Conservation (phyloP, 2,329 filamentous ascomycete species). For the Cercospora zeina region DNA sequence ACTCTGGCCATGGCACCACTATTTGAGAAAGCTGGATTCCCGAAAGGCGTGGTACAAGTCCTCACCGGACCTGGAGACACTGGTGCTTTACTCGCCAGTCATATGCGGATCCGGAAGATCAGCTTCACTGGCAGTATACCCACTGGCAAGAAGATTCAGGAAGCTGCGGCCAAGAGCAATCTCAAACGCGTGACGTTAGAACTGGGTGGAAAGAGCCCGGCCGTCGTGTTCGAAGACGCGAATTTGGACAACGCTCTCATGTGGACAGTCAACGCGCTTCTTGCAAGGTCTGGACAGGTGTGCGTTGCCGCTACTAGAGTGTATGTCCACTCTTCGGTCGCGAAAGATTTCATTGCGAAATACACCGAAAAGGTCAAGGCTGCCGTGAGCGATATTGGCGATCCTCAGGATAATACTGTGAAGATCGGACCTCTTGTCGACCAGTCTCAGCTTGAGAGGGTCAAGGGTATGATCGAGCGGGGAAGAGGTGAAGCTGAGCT, state of each 20-base stretch:
- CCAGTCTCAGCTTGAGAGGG: constrained; percentile 55
- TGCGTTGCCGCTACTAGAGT: constrained; percentile 56
- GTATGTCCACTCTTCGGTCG: constrained; percentile 58
- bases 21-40: constrained; percentile 55
- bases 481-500: constrained; percentile 26
- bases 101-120: constrained; percentile 62
- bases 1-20: constrained; percentile 61
- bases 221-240: constrained; percentile 59
- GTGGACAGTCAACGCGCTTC: constrained; percentile 31
- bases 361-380: constrained; percentile 51
- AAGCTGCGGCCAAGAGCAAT: constrained; percentile 53
- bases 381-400: constrained; percentile 37
- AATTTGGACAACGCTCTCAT: constrained; percentile 48
- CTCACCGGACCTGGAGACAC: constrained; percentile 61
- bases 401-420: constrained; percentile 47
- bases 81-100: constrained; percentile 58
- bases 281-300: constrained; percentile 45
- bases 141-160: constrained; percentile 62
- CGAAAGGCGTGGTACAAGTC: constrained; percentile 61
- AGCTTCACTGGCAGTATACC: constrained; percentile 62
- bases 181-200: constrained; percentile 63
- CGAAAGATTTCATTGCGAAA: constrained; percentile 42
- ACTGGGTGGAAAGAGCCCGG: constrained; percentile 61
- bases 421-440: constrained; percentile 59
- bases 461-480: constrained; percentile 37